Evolutionary conservation across 2,329 filamentous ascomycete species (phyloP), one percentile per base, ranked within the genome.

Genomic region (Hypoxylon sp.): DNA sequence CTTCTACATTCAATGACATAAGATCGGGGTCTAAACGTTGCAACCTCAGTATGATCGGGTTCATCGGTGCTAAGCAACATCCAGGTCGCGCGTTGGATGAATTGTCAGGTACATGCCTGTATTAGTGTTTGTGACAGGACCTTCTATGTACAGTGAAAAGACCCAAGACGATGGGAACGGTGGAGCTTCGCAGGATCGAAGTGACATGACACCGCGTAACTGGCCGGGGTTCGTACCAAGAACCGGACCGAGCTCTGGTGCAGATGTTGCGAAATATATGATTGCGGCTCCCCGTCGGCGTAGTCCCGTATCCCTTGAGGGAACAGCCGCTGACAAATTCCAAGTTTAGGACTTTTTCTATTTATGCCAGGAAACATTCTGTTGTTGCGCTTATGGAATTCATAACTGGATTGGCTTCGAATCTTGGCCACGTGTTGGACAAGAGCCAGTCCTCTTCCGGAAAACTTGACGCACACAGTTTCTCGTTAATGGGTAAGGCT

Each of bases 1-100:
- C 41, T 14, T 54, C 34, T 25, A 32, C 12, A 43, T 54, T 23
- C 37, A 16, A 41, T 54, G 34, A 45, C 52, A 54, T 54, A 54
- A 53, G 51, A 54, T 32, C 21, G 32, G 14, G 41, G 21, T n/a
- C 53, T n/a, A 47, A 56, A 46, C 16, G n/a, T 34, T 54, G 21
- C 19, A 37, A 21, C 21, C 12, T 37, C 12, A 34, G 11, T 32
- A 29, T 32, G 37, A 54, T 21, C 25, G 37, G n/a, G 12, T 27
- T 14, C 16, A 3, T 39, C 30, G 34, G 34, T n/a, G 5, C 34
- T 41, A n/a, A 25, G 25, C 32, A 53, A 37, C 50, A 23, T 23
- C n/a, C n/a, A n/a, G n/a, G n/a, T n/a, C n/a, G n/a, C 23, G 34
- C 12, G 23, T 56, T 5, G 27, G 16, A 55, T 45, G 25, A n/a